Percentiles rank a stretch among this genome's conserved stretches.
phyloP scores from a whole-genome alignment of 208 protist species.

The Wallacemonas sp. region DNA sequence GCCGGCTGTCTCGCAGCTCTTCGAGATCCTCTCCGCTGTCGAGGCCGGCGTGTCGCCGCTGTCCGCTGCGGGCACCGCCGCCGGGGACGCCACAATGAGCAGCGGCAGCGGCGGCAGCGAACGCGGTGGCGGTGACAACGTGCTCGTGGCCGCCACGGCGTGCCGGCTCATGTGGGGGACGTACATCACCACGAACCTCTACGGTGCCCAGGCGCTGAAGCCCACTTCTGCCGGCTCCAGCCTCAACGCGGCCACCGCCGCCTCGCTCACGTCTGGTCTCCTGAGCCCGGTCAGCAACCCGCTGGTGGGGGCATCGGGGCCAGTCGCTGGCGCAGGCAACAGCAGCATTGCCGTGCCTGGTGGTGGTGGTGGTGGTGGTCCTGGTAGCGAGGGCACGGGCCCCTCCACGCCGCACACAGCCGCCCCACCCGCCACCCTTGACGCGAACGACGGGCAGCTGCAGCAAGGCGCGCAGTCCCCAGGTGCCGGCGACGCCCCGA shows the following conservation, averaged over 20 bases:
- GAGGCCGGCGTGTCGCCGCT: constrained; percentile 15
- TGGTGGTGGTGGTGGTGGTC: background rate
- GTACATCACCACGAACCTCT: background rate
- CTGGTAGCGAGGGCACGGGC: background rate
- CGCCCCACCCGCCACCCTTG: no score
- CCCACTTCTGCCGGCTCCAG: background rate
- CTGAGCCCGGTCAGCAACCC: no score
- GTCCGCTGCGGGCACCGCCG: background rate
- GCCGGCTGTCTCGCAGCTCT: constrained; percentile 44
- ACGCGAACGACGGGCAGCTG: no score
- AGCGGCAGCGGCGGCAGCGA: background rate
- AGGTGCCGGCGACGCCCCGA: no score
- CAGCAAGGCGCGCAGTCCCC: no score
- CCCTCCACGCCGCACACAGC: background rate
- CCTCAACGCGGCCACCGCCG: no score
- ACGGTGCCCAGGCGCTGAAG: background rate
- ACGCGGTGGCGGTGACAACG: background rate
- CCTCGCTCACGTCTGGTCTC: no score
- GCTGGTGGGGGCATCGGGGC: background rate
- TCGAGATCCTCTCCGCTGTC: constrained; percentile 45
- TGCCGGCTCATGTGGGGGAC: constrained; percentile 5
- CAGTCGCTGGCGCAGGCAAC: background rate
- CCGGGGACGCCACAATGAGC: background rate
- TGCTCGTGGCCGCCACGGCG: constrained; percentile 3
- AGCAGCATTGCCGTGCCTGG: background rate